Percentiles rank a stretch among this genome's conserved stretches.
phyloP scores from a whole-genome alignment of 768 basidiomycete genomes.

The Phaeotremella skinneri region DNA sequence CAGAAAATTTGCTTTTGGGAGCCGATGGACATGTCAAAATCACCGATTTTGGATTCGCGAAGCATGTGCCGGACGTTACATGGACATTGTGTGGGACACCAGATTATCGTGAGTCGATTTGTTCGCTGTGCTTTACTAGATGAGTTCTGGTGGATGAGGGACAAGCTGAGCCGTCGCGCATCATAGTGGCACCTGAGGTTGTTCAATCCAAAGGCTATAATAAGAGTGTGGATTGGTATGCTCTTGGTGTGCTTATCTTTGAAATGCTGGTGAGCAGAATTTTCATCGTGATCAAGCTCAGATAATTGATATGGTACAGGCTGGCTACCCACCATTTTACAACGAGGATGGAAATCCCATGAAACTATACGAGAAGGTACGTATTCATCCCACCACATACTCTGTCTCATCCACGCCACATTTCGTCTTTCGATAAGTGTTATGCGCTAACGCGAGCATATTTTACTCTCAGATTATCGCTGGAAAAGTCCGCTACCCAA shows the following conservation, averaged over 20 bases:
- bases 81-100: constrained; percentile 54
- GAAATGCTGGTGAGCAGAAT: constrained; percentile 50
- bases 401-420: no score
- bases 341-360: constrained; percentile 54
- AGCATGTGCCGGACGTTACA: constrained; percentile 47
- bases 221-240: constrained; percentile 54
- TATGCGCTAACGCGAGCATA: not conserved
- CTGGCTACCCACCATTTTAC: constrained; percentile 54
- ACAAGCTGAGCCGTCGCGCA: constrained; percentile 5
- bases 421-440: not conserved
- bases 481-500: constrained; percentile 53
- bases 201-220: constrained; percentile 54
- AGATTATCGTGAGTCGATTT: constrained; percentile 50
- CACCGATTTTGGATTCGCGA: constrained; percentile 84
- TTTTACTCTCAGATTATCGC: constrained; percentile 42
- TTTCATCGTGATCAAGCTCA: constrained; percentile 11
- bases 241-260: constrained; percentile 52
- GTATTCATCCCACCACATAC: constrained; percentile 2
- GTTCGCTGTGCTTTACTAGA: not conserved
- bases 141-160: constrained; percentile 3
- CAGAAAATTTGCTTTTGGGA: constrained; percentile 78
- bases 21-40: constrained; percentile 96
- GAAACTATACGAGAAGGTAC: constrained; percentile 54
- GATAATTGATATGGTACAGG: constrained; percentile 27
- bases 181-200: constrained; percentile 52